phyloP scores from a whole-genome alignment of 108 stramenopile genomes.

The Pseudonitzschia multiseries region DNA sequence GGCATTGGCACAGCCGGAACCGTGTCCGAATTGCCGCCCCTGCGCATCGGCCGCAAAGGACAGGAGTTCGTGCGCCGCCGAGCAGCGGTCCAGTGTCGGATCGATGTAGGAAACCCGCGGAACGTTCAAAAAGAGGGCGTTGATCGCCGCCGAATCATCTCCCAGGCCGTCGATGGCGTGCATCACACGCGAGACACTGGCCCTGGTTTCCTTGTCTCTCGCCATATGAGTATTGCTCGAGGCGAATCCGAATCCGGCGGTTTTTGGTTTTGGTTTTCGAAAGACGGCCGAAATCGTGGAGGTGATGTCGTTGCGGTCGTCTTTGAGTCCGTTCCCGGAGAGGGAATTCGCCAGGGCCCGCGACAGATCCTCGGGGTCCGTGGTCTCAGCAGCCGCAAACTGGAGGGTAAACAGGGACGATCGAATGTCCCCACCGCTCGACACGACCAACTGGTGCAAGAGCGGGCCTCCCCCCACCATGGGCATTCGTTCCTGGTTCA shows the following conservation, averaged over 20 bases:
- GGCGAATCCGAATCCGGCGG: neutral
- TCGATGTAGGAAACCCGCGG: slow-evolving; percentile 72
- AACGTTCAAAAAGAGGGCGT: slow-evolving; percentile 72
- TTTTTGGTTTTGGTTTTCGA: slow-evolving; percentile 45
- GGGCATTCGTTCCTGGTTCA: slow-evolving; percentile 62
- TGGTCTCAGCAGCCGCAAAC: slow-evolving; percentile 64
- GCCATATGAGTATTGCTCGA: too few relatives aligned
- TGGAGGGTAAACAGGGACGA: slow-evolving; percentile 92
- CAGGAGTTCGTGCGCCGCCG: slow-evolving; percentile 64
- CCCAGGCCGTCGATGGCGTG: slow-evolving; percentile 47
- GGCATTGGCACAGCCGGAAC: neutral
- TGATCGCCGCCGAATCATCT: slow-evolving; percentile 66
- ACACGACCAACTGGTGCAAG: slow-evolving; percentile 66
- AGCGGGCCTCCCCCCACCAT: slow-evolving; percentile 51
- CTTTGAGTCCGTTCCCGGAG: slow-evolving; percentile 69
- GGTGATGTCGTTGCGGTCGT: slow-evolving; percentile 69
- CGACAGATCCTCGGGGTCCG: slow-evolving; percentile 46
- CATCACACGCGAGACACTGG: slow-evolving; percentile 23
- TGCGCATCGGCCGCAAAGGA: slow-evolving; percentile 52
- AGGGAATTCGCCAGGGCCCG: slow-evolving; percentile 48
- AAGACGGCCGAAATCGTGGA: slow-evolving; percentile 63
- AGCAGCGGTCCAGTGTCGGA: slow-evolving; percentile 77
- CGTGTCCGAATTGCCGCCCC: slow-evolving; percentile 34
- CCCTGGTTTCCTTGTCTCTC: slow-evolving; percentile 1
- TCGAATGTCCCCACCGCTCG: slow-evolving; percentile 86